Evolutionary conservation across 192 early-diverging fungal species (phyloP), one percentile per base, ranked within the genome.

Genomic region (Backusella mclennaniae): DNA sequence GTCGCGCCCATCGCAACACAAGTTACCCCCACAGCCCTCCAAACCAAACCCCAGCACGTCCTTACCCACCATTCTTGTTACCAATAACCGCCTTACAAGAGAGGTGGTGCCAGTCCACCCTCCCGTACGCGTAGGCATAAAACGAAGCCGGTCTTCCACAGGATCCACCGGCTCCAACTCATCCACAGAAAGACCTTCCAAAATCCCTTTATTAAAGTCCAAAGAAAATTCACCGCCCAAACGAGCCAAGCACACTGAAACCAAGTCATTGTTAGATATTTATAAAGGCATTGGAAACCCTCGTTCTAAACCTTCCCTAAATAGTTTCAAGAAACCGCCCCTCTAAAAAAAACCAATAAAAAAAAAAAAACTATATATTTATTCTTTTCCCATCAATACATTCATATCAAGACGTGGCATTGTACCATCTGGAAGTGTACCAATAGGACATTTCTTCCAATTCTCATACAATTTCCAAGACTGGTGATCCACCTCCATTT

Each of bases 371-470:
- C 36, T 1, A 8, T 31, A 31, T 31, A 31, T 31, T 38, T 38
- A 38, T 38, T 38, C 46, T 49, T 49, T 49, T 19, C 19, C 19
- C 17, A 39, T 6, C 29, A 38, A 31, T 8, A 63, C 73, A 36
- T 80, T 56, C 35, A 85, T 66, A 78, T 85, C 84, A 35, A 85
- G 67, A 74, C 63, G 67, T 23, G 84, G 82, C 1, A 85, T 44
- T n/a, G 63, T 52, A 5, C 84, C 84, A 74, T 81, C 73, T 1
- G 82, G 82, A 19, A 85, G 73, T 42, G 79, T 81, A 17, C 84
- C 84, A 11, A 85, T 78, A 6, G 84, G 82, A 74, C 84, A 85
- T 17, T 35, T 19, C 26, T 74, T 76, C 84, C 84, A 85, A 12
- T 77, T 41, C 42, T 73, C 38, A 53, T 74, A 83, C 19, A 83